Base-by-base conservation (phyloP, 73 alveolate species). In the Uronychia binucleata region DNA sequence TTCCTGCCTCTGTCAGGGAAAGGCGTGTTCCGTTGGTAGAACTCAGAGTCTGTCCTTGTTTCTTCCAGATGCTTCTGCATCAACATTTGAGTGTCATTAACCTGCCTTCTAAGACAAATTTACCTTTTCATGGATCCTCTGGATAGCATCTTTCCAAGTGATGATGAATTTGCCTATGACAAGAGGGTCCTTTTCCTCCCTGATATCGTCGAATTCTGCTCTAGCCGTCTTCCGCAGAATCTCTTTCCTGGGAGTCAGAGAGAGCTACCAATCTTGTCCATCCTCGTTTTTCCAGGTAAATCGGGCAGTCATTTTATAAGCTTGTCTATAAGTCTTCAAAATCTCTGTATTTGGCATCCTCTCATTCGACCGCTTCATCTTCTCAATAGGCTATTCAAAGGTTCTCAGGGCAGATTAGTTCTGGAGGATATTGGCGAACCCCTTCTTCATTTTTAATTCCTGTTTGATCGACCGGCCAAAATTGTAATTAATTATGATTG, bases 221-320 rank as follows among this genome's bases (percentile, higher is more conserved):
- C 95, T 34, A 25, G 91, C 88, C 19, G 90, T 31, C 34, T 74
- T 79, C 57, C 82, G 28, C 25, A 88, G 77, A 19, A 77, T 75
- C 28, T 60, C 74, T 26, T 80, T 80, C 67, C 67, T 46, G 67
- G 19, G 67, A 11, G 19, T 11, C 19, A 19, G 19, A 19, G 67
- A 46, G 67, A 46, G 67, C 19, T 46, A 46, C 95, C 95, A 89
- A 26, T 81, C 85, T 8, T 87, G 74, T 74, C 95, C 95, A 26
- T 89, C 89, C 80, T 89, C 95, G 80, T 89, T 89, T 26, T 90
- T 83, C 95, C 95, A 89, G 33, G 89, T 89, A 33, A 82, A 89
- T 31, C 95, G 28, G 27, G 31, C n/a, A 30, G 90, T 81, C 88
- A 88, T 79, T 57, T 86, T 86, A 1, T 80, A 85, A 29, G 74